These are phyloP conservation scores for Bipolaris bicolor DNA, from an alignment of 2,329 filamentous ascomycete genomes.

Conservation along the genomic window DNA sequence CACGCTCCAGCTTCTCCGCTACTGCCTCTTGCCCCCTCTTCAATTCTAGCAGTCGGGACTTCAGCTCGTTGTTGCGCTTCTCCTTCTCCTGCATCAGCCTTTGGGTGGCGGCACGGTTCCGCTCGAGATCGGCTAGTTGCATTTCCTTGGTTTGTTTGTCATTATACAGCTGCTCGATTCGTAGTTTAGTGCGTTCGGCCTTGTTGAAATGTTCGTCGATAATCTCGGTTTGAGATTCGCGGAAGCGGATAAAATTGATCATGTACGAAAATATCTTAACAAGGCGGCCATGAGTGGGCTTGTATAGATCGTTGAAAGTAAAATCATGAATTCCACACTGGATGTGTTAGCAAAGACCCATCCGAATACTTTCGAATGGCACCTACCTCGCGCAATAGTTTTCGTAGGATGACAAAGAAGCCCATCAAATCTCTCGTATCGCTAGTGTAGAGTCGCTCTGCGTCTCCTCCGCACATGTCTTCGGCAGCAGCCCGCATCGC, in stretches of 20 bases:
- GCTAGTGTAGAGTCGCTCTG: conserved; percentile 76
- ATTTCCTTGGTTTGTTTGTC: conserved; percentile 88
- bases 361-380: neutral
- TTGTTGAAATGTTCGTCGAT: conserved; percentile 96
- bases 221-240: conserved; percentile 85
- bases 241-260: conserved; percentile 98
- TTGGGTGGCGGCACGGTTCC: conserved; percentile 80
- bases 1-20: conserved; percentile 79
- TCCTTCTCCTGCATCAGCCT: conserved; percentile 83
- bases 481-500: conserved; percentile 93
- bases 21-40: conserved; percentile 83
- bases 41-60: conserved; percentile 79
- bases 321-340: conserved; percentile 93
- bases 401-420: conserved; percentile 85
- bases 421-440: conserved; percentile 95
- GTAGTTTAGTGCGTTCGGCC: conserved; percentile 80
- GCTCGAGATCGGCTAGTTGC: conserved; percentile 79
- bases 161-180: conserved; percentile 82
- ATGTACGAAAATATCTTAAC: conserved; percentile 97
- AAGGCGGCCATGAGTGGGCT: conserved; percentile 85
- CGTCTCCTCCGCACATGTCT: conserved; percentile 81
- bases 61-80: conserved; percentile 83
- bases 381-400: conserved; percentile 71
- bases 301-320: conserved; percentile 88
- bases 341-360: conserved; percentile 15